Evolutionary conservation across 768 basidiomycete species (phyloP), one percentile per base, ranked within the genome.

Genomic region (Termitomyces sp.): DNA sequence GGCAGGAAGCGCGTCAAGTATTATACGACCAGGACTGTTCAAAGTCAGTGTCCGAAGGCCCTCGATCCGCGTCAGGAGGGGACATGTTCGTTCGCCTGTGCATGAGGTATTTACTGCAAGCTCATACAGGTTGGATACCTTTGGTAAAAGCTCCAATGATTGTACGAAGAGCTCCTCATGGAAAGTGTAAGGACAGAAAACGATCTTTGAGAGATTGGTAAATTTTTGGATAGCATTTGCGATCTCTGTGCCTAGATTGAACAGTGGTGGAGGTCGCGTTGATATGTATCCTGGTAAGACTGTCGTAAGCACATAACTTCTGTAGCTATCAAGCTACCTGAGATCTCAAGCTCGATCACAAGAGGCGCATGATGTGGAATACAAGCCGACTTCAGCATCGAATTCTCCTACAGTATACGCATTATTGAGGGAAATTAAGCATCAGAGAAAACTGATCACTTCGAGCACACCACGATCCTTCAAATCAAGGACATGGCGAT

Each of bases 301-400:
- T 18, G 10, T 45, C 46, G 13, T 59, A 47, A n/a, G 43, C 24
- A 60, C 36, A 40, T 27, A 33, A 3, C 8, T 9, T 16, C 27
- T 34, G 18, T 9, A 33, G 8, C 1, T 27, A 20, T 7, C 20
- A 32, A 62, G 68, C 30, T 69, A 83, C 83, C 82, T 49, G 69
- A 69, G 39, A 85, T 71, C 68, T 79, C 74, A 20, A 84, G 67
- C 52, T 71, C 66, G 9, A 65, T 62, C 2, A 85, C 82, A 61
- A 76, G 67, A 5, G 53, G 53, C 16, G 76, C 74, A 59, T 83
- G 74, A 49, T 67, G 66, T 14, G 75, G 71, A 33, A 74, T 67
- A 53, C 67, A 70, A 0, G 81, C 79, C 10, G 79, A 79, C 1
- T 63, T 36, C 26, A 82, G 71, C 50, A 75, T 72, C 13, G 75